These are phyloP conservation scores for Solanum pinnatisectum DNA, from an alignment of 257 asterid species.

Conservation along the genomic window DNA sequence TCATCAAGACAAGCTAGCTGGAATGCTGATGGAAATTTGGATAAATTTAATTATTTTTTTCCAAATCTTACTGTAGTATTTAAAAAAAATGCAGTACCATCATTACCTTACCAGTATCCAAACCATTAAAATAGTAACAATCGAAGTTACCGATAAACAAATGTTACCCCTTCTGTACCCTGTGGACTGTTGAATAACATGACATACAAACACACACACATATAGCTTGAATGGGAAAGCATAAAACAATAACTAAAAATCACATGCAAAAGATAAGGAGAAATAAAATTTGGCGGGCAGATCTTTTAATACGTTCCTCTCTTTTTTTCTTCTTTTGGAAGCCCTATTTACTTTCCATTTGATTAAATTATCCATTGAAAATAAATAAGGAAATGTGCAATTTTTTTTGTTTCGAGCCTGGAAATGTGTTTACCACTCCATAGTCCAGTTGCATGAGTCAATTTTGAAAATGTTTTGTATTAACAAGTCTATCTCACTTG, in stretches of 20 bases:
- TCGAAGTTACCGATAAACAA: not conserved
- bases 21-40: not conserved
- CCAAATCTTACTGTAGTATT: not conserved
- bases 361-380: not conserved
- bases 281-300: not conserved
- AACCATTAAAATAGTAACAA: not conserved
- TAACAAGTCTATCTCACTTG: not conserved
- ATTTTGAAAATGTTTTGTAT: not conserved
- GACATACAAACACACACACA: not conserved
- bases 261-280: not conserved
- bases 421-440: not conserved
- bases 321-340: not conserved
- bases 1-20: not conserved
- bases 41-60: not conserved
- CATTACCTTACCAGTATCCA: not conserved
- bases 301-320: not conserved
- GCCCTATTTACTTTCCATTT: not conserved
- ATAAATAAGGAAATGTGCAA: not conserved
- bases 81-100: not conserved
- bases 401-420: not conserved
- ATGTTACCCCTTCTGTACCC: not conserved
- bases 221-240: not conserved
- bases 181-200: not conserved
- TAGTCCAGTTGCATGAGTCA: not conserved
- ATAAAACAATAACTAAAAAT: not conserved